Percentiles rank a stretch among this genome's conserved stretches.
Conservation (phyloP, 179 eudicot species). For the Camellia oleifera region DNA sequence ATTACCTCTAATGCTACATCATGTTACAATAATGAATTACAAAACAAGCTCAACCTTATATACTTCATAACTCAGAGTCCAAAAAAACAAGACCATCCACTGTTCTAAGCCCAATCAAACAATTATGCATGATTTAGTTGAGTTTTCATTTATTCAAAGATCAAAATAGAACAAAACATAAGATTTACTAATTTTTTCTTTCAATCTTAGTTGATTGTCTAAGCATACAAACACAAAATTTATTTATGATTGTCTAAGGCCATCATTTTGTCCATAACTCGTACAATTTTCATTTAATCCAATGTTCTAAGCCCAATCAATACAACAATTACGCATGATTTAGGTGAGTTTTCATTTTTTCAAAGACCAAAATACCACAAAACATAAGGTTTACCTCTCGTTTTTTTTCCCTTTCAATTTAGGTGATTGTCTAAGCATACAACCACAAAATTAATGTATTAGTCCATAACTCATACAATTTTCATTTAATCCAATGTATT, state of each 20-base stretch:
- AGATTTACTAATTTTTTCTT: not conserved
- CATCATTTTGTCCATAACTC: no score
- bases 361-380: not conserved
- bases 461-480: no score
- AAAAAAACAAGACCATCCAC: not conserved
- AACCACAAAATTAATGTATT: not conserved
- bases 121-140: not conserved
- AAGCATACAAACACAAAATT: not conserved
- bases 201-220: not conserved
- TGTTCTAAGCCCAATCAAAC: not conserved
- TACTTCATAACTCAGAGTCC: not conserved
- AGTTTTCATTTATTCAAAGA: not conserved
- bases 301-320: not conserved
- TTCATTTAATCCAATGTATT: not conserved
- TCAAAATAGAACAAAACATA: not conserved
- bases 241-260: no score
- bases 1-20: not conserved
- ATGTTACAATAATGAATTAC: not conserved
- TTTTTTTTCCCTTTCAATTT: not conserved
- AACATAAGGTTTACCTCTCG: not conserved
- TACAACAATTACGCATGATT: not conserved
- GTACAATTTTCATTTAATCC: not conserved
- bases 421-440: not conserved
- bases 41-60: not conserved
- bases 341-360: not conserved